Evolutionary conservation across 2,329 filamentous ascomycete genomes (phyloP), one percentile per base, ranked within the genome.

Genomic region (Aspergillus sp.): DNA sequence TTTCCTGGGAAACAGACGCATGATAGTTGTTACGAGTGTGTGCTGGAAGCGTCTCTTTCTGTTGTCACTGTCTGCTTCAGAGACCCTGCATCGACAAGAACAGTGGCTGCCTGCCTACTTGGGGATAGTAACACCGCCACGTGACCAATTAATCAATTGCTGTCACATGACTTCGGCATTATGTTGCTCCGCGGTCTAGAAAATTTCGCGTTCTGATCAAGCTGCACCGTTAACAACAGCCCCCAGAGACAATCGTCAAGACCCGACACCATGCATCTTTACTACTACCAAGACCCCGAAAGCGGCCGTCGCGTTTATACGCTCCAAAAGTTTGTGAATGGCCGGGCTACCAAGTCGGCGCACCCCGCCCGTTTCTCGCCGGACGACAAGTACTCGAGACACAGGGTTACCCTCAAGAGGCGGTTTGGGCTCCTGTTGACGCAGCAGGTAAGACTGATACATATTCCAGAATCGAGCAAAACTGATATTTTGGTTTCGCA

Each of bases 331-430:
- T 76, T 48, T 31, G 28, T 32, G 40, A 72, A 78, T 50, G 82
- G 82, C 56, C 77, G 86, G 58, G 85, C 95, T 55, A 93, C 89
- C 61, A 94, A 93, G 73, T 91, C 83, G 33, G 91, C 91, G 35
- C 89, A 96, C 68, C 89, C 91, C 29, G 91, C 91, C 26, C 76
- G 91, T 49, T 98, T 96, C 72, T 94, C 86, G 29, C 91, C 91
- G 43, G 91, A 98, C 67, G 91, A 98, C 73, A 94, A 95, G 73
- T 96, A 93, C 75, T 94, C 86, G 55, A 71, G 75, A 58, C 89
- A 96, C 68, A 79, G 91, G 50, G 86, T 96, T 30, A 93, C 86
- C 13, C 73, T 96, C 53, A 94, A 95, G 80, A 86, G 84, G 70
- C 75, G 91, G 55, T 96, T 93, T 58, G 81, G 81, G 30, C 72